Percentiles rank a stretch among this genome's conserved stretches.
phyloP scores from a whole-genome alignment of 441 rosid genomes.

The Arabidopsis hybrid region DNA sequence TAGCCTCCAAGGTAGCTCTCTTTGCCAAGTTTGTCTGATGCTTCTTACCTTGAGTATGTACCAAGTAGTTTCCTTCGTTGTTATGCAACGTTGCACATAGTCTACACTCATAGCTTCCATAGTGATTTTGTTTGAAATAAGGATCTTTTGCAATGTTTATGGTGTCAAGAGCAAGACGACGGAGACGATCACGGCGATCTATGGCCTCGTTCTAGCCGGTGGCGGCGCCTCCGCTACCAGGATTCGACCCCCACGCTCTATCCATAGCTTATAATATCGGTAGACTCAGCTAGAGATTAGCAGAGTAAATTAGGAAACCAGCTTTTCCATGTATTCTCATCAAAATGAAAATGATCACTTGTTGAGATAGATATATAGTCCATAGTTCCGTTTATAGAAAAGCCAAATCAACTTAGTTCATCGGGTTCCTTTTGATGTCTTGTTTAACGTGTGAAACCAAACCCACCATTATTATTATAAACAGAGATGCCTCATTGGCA shows the following conservation, averaged over 20 bases:
- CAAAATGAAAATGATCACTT: too few relatives aligned
- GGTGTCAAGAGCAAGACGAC: constrained; percentile 94
- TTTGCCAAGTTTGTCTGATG: constrained; percentile 92
- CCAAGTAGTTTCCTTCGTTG: constrained; percentile 97
- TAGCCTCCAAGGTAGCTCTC: constrained; percentile 93
- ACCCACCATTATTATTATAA: too few relatives aligned
- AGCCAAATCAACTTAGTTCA: too few relatives aligned
- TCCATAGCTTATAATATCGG: constrained; percentile 53
- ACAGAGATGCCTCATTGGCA: too few relatives aligned
- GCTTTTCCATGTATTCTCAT: too few relatives aligned
- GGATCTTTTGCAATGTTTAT: constrained; percentile 96
- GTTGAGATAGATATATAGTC: too few relatives aligned
- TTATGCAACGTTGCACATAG: constrained; percentile 91
- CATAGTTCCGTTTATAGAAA: too few relatives aligned
- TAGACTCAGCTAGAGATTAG: too few relatives aligned
- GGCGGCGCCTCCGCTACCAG: constrained; percentile 96
- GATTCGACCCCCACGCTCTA: constrained; percentile 97
- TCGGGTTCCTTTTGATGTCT: too few relatives aligned
- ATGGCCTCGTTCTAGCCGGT: constrained; percentile 90
- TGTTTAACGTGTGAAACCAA: too few relatives aligned
- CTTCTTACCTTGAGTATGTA: constrained; percentile 93
- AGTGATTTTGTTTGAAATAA: constrained; percentile 93
- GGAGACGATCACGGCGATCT: constrained; percentile 96
- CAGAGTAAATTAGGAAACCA: too few relatives aligned
- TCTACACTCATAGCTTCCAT: constrained; percentile 95